Conservation (phyloP, 306 rosid genomes). For the Arachis stenosperma region DNA sequence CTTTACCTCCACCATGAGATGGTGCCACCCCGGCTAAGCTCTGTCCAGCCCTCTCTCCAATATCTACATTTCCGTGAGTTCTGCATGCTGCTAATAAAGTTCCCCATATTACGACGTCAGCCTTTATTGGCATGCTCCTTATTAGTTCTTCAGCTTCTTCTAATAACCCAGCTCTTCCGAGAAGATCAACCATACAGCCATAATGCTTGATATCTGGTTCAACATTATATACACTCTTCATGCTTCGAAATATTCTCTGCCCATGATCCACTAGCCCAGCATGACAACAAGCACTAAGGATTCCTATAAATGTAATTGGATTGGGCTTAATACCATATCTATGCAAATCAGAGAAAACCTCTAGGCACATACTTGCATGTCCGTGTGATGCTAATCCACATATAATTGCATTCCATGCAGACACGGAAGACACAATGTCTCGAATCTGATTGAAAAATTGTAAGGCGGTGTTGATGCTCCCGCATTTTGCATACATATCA, state of each 20-base stretch:
- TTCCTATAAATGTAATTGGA: constrained; percentile 82
- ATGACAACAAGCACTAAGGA: constrained; percentile 88
- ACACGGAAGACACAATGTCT: constrained; percentile 55
- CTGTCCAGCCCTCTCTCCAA: constrained; percentile 83
- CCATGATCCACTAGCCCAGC: constrained; percentile 79
- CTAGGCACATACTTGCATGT: constrained; percentile 64
- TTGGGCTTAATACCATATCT: constrained; percentile 61
- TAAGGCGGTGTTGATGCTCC: constrained; percentile 71
- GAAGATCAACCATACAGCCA: constrained; percentile 91
- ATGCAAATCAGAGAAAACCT: constrained; percentile 71
- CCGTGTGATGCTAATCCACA: constrained; percentile 91
- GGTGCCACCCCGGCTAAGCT: constrained; percentile 68
- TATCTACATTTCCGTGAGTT: constrained; percentile 72
- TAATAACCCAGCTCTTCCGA: constrained; percentile 84
- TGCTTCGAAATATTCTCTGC: constrained; percentile 66
- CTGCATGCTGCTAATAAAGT: constrained; percentile 85
- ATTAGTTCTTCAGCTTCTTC: constrained; percentile 76
- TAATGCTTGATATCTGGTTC: constrained; percentile 91
- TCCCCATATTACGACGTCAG: constrained; percentile 89
- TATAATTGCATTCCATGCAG: constrained; percentile 91
- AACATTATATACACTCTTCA: constrained; percentile 64
- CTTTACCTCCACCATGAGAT: constrained; percentile 77
- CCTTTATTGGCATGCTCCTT: constrained; percentile 80
- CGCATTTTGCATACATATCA: constrained; percentile 95
- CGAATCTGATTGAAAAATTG: constrained; percentile 63